Percentiles rank a stretch among this genome's conserved stretches.
These are phyloP conservation scores for Phalaenopsis hybrid DNA, from an alignment of 116 monocot species.

Conservation along the genomic window DNA sequence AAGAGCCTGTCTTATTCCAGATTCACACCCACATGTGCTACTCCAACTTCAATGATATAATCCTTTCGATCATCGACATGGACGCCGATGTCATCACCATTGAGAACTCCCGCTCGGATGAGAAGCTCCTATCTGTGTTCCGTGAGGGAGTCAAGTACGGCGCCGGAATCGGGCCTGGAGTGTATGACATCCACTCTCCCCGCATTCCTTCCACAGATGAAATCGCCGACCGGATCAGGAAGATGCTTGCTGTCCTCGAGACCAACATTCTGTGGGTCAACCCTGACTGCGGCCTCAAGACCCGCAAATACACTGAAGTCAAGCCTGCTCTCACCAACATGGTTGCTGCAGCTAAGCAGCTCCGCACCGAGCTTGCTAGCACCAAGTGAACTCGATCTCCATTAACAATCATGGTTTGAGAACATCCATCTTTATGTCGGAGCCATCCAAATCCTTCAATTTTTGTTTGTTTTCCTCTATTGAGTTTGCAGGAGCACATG, in stretches of 20 bases:
- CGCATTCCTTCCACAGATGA: constrained; percentile 78
- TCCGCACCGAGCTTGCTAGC: constrained; percentile 55
- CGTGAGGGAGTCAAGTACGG: constrained; percentile 83
- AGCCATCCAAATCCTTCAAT: constrained; percentile 1
- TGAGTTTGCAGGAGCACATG: too few relatives aligned
- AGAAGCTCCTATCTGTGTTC: constrained; percentile 90
- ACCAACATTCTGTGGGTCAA: constrained; percentile 85
- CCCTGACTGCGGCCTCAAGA: constrained; percentile 89
- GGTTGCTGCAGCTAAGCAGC: constrained; percentile 69
- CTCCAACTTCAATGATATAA: constrained; percentile 89
- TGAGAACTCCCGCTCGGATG: constrained; percentile 86
- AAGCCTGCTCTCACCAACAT: constrained; percentile 64
- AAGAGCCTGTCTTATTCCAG: constrained; percentile 12
- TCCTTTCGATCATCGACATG: constrained; percentile 94
- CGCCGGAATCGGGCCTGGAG: constrained; percentile 82
- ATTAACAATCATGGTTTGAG: too few relatives aligned
- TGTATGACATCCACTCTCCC: constrained; percentile 89
- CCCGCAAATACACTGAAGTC: constrained; percentile 79
- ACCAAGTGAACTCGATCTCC: constrained; percentile 31
- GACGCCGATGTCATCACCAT: constrained; percentile 88
- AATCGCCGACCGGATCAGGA: constrained; percentile 85
- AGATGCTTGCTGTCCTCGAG: constrained; percentile 85
- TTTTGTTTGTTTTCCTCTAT: too few relatives aligned
- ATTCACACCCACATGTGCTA: constrained; percentile 97
- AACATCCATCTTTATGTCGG: constrained; percentile 14